These are phyloP conservation scores for Juncus inflexus DNA, from an alignment of 176 grass and related monocot species.

Conservation along the genomic window DNA sequence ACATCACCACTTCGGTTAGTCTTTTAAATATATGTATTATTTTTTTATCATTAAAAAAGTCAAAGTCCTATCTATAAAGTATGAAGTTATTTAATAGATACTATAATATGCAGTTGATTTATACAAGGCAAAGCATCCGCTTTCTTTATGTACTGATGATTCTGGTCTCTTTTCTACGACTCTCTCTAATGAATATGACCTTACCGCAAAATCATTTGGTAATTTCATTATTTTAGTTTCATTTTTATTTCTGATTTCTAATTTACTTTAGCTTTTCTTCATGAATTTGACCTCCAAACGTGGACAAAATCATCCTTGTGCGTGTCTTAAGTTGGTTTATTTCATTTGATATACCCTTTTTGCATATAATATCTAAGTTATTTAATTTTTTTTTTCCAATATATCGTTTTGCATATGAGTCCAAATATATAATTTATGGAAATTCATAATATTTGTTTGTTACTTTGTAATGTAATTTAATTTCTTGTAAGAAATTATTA, in stretches of 20 bases:
- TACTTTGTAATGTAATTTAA: neutral
- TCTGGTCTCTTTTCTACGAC: slow-evolving; percentile 71
- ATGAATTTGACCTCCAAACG: too few relatives aligned
- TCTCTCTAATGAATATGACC: slow-evolving; percentile 76
- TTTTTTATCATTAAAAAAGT: slow-evolving; percentile 5
- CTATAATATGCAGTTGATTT: slow-evolving; percentile 50
- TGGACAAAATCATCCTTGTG: too few relatives aligned
- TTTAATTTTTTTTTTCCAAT: neutral
- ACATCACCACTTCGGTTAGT: slow-evolving; percentile 80
- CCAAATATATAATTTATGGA: too few relatives aligned
- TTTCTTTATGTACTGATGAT: slow-evolving; percentile 86
- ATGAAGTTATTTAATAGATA: neutral
- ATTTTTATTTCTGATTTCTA: too few relatives aligned
- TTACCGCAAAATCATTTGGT: slow-evolving; percentile 62
- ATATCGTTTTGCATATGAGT: neutral
- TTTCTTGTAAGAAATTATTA: slow-evolving; percentile 29
- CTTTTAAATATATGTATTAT: slow-evolving; percentile 4
- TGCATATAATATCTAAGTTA: neutral
- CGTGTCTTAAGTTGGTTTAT: too few relatives aligned
- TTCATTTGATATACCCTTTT: too few relatives aligned
- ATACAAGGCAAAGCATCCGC: slow-evolving; percentile 63
- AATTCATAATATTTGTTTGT: too few relatives aligned
- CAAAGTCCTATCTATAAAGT: neutral
- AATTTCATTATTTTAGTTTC: neutral
- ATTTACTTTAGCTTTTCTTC: too few relatives aligned